Conservation (phyloP, 208 protist genomes). For the Acanthamoeba castellanii region DNA sequence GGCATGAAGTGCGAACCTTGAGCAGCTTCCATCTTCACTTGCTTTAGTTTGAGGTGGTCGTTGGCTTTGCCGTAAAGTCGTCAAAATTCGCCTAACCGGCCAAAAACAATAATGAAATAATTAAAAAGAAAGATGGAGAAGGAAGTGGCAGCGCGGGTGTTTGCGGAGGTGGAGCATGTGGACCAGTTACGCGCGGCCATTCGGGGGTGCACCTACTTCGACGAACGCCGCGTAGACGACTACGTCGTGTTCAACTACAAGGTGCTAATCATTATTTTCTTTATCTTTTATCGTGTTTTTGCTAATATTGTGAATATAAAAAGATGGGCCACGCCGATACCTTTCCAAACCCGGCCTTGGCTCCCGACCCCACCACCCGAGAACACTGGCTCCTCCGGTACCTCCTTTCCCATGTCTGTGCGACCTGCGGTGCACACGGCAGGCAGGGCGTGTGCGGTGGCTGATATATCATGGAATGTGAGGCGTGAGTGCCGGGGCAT, state of each 20-base stretch:
- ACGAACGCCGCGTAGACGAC: not conserved
- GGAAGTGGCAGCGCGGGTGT: not conserved
- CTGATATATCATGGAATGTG: not conserved
- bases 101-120: no score
- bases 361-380: not conserved
- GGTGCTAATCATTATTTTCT: not conserved
- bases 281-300: not conserved
- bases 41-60: no score
- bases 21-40: no score
- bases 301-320: no score
- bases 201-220: not conserved
- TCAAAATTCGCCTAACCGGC: no score
- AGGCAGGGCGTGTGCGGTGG: not conserved
- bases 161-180: slow-evolving; percentile 13
- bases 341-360: not conserved
- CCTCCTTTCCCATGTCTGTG: not conserved
- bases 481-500: slow-evolving; percentile 26
- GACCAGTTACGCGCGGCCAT: not conserved
- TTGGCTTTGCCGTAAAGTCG: no score
- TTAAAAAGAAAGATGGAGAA: not conserved
- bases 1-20: no score
- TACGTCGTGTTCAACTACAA: slow-evolving; percentile 36
- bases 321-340: not conserved
- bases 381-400: not conserved
- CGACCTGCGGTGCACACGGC: no score